Evolutionary conservation across 2,329 filamentous ascomycete species (phyloP), one percentile per base, ranked within the genome.

Genomic region (Colletotrichum navitas): DNA sequence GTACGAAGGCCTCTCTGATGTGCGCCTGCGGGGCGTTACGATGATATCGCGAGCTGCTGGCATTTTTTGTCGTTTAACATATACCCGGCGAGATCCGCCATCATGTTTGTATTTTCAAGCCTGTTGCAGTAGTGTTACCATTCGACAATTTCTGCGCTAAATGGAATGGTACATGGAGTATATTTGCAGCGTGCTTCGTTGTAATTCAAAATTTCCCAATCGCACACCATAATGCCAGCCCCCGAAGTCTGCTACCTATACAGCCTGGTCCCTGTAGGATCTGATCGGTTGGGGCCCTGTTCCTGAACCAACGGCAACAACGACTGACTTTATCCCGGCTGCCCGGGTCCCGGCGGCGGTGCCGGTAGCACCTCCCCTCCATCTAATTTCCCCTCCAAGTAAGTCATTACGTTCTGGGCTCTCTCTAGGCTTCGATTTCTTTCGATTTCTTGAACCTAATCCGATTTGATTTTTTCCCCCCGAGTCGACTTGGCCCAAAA

Each of bases 21-120:
- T 43, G 52, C 43, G 55, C 36, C 29, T 41, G 24, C 41, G 29
- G 12, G 55, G 49, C 21, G 36, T 65, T 34, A 56, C 55, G 66
- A 70, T 34, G 66, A 65, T 55, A 49, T 26, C 32, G 68, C 63
- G 65, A 65, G 66, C 66, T 60, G 41, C 32, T 54, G 51, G 58
- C 36, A n/a, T 67, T 52, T 63, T 68, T 72, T 64, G 47, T 66
- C 45, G 24, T 59, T 73, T 45, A 47, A 47, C 54, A 71, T 74
- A 74, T 74, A 74, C 73, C 73, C 73, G 73, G 73, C 73, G 66
- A 60, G 18, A 65, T 71, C 45, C 59, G 70, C 73, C 73, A 66
- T 51, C 64, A 61, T 67, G 71, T 45, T 66, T 66, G 21, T 61
- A 29, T 34, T 54, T 39, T 36, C 18, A n/a, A 47, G 21, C 47